phyloP scores from a whole-genome alignment of 352 stramenopile genomes.

The Phytophthora aleatoria region DNA sequence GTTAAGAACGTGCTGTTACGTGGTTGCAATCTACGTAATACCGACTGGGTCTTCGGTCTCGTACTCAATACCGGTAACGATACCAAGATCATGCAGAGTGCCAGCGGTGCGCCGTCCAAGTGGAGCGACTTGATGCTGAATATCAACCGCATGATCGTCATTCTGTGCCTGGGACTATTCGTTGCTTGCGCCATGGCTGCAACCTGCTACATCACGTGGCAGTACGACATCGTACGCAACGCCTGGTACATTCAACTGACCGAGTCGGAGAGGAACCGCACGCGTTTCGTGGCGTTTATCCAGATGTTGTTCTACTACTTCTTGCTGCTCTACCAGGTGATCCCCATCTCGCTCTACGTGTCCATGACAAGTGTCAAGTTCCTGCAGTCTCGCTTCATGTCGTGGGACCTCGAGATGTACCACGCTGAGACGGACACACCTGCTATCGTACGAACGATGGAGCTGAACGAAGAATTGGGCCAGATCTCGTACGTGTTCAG shows the following conservation, averaged over 20 bases:
- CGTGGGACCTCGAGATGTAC: conserved; percentile 90
- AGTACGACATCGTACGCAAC: conserved; percentile 71
- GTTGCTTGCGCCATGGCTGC: conserved; percentile 67
- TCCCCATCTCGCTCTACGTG: conserved; percentile 94
- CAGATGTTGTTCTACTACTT: conserved; percentile 94
- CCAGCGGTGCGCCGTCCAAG: conserved; percentile 76
- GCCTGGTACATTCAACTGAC: conserved; percentile 77
- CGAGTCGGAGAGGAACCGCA: conserved; percentile 38
- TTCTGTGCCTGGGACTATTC: conserved; percentile 71
- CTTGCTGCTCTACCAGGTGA: conserved; percentile 90
- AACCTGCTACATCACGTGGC: conserved; percentile 79
- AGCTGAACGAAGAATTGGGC: conserved; percentile 91
- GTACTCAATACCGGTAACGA: conserved; percentile 92
- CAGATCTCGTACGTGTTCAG: conserved; percentile 91
- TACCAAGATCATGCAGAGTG: conserved; percentile 92
- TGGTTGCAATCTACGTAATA: conserved; percentile 89
- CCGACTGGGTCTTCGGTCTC: conserved; percentile 84
- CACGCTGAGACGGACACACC: conserved; percentile 92
- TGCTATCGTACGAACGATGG: conserved; percentile 83
- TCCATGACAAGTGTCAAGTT: conserved; percentile 92
- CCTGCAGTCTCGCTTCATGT: conserved; percentile 86
- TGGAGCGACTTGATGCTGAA: conserved; percentile 83
- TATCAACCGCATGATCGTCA: conserved; percentile 84
- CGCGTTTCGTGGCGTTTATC: conserved; percentile 65
- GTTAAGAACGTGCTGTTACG: conserved; percentile 91